These are phyloP conservation scores for Glonium stellatum DNA, from an alignment of 495 filamentous ascomycete genomes.

Conservation along the genomic window DNA sequence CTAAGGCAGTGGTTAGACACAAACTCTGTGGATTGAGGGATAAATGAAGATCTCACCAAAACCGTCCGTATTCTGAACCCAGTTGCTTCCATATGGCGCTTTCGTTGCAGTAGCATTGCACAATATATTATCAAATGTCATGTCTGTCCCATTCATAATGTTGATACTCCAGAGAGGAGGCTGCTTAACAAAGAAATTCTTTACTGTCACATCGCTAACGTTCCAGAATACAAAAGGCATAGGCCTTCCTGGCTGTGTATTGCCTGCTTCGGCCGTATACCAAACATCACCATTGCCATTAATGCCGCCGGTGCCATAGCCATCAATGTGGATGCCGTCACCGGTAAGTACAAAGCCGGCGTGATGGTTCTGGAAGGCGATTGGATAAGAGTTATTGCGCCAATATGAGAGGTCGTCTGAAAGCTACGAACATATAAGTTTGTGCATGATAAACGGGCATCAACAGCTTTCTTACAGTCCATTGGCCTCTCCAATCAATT, in stretches of 20 bases:
- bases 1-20: slow-evolving; percentile 15
- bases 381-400: slow-evolving; percentile 48
- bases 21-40: background rate
- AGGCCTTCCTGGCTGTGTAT: slow-evolving; percentile 45
- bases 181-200: slow-evolving; percentile 48
- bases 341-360: slow-evolving; percentile 50
- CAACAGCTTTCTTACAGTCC: slow-evolving; percentile 11
- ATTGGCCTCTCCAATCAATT: slow-evolving; percentile 41
- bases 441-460: background rate
- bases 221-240: slow-evolving; percentile 61
- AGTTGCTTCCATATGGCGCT: slow-evolving; percentile 48
- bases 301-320: slow-evolving; percentile 47
- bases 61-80: slow-evolving; percentile 56
- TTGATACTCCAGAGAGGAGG: slow-evolving; percentile 50
- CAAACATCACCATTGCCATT: slow-evolving; percentile 47
- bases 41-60: slow-evolving; percentile 36
- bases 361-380: slow-evolving; percentile 51
- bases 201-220: slow-evolving; percentile 46
- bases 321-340: slow-evolving; percentile 44
- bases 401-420: slow-evolving; percentile 50
- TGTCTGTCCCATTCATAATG: slow-evolving; percentile 54
- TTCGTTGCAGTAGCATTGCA: slow-evolving; percentile 45
- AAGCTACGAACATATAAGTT: slow-evolving; percentile 30
- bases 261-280: slow-evolving; percentile 39
- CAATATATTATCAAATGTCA: slow-evolving; percentile 48